Evolutionary conservation across 2,329 filamentous ascomycete genomes (phyloP).

Genomic region (Trichoderma sp.): DNA sequence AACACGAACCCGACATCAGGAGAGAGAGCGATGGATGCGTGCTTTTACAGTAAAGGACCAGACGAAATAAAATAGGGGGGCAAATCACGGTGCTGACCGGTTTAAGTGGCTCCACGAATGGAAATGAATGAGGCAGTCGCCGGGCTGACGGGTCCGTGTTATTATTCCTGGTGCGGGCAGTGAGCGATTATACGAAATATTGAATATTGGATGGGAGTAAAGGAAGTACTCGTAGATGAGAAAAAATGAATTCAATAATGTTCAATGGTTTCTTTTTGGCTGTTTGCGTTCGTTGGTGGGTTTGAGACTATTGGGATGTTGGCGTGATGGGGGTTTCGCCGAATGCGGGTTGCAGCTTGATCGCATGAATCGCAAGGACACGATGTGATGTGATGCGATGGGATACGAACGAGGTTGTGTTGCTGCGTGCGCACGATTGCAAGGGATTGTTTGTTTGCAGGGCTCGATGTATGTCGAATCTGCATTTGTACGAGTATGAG

Average conservation of each 20-base stretch:
- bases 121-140: not conserved
- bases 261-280: not conserved
- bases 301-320: not conserved
- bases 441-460: not conserved
- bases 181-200: not conserved
- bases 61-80: not conserved
- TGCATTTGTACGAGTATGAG: not conserved
- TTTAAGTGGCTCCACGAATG: not conserved
- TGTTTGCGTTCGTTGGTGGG: not conserved
- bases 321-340: not conserved
- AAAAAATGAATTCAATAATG: not conserved
- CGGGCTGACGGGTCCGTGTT: not conserved
- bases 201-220: not conserved
- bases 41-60: not conserved
- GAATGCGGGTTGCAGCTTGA: not conserved
- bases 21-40: not conserved
- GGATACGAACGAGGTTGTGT: not conserved
- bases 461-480: not conserved
- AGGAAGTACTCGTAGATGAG: too few relatives aligned
- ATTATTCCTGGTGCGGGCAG: not conserved
- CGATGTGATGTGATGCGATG: not conserved
- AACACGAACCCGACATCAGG: not conserved
- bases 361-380: not conserved
- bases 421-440: not conserved
- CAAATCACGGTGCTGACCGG: not conserved